These are phyloP conservation scores for Furculomyces boomerangus DNA, from an alignment of 371 early-diverging fungal species.

Conservation along the genomic window DNA sequence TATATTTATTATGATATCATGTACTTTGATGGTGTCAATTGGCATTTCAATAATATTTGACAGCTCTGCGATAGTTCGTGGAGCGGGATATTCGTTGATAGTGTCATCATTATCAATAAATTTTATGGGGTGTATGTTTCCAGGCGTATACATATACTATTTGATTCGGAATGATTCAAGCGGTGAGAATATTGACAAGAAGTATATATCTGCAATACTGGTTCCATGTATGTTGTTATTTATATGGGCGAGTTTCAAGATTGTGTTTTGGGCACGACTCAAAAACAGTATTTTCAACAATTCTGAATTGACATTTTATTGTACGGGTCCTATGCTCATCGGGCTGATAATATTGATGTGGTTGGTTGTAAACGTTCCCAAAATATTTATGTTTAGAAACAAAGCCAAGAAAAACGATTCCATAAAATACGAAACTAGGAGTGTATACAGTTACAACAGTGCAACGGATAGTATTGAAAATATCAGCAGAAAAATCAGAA, in stretches of 20 bases:
- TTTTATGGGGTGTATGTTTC: not conserved
- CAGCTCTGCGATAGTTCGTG: not conserved
- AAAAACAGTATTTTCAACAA: not conserved
- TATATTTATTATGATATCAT: not conserved
- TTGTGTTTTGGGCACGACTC: not conserved
- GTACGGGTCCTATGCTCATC: not conserved
- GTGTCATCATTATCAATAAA: not conserved
- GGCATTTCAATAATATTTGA: constrained; percentile 1
- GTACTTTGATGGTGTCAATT: not conserved
- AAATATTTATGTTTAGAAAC: not conserved
- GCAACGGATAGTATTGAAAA: not conserved
- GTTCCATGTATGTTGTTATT: not conserved
- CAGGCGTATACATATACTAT: not conserved
- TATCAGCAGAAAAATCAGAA: not conserved
- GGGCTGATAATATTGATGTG: not conserved
- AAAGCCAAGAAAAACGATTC: not conserved
- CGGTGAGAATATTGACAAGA: not conserved
- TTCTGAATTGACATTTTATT: not conserved
- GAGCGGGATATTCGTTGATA: not conserved
- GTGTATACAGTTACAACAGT: not conserved
- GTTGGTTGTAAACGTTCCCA: not conserved
- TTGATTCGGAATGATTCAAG: not conserved
- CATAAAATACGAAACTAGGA: not conserved
- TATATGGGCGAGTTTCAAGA: not conserved
- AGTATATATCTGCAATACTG: not conserved